phyloP scores from a whole-genome alignment of 1,139 yeast species.

The Zygoascus hellenicus region DNA sequence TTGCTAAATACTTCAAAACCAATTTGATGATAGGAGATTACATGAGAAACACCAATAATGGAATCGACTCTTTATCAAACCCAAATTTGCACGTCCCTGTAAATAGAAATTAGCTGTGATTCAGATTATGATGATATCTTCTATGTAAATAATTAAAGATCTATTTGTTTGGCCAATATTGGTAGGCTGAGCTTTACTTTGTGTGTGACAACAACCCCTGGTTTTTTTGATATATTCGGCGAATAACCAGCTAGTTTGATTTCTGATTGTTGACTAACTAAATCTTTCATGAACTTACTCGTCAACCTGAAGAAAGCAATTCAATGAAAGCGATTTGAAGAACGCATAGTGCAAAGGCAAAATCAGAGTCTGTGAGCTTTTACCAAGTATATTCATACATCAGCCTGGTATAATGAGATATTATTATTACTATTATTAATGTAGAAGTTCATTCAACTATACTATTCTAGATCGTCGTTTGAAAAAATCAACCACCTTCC shows the following conservation, averaged over 20 bases:
- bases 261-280: too few relatives aligned
- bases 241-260: too few relatives aligned
- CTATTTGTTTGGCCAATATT: neutral
- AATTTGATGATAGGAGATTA: conserved; percentile 66
- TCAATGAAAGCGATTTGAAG: too few relatives aligned
- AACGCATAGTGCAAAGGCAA: too few relatives aligned
- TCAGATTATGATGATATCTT: neutral
- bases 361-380: too few relatives aligned
- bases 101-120: neutral
- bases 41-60: conserved; percentile 32
- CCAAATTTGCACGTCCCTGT: neutral
- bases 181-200: neutral
- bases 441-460: conserved; percentile 16
- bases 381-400: too few relatives aligned
- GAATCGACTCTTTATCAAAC: conserved; percentile 18
- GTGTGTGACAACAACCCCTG: too few relatives aligned
- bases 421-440: too few relatives aligned
- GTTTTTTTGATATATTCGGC: too few relatives aligned
- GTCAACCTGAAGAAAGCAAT: too few relatives aligned
- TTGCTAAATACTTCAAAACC: conserved; percentile 90
- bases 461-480: conserved; percentile 43
- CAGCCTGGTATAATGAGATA: too few relatives aligned
- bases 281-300: too few relatives aligned
- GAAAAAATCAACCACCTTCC: conserved; percentile 35
- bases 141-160: neutral